Conservation (phyloP, 495 filamentous ascomycete species). For the Annulohypoxylon bovei region DNA sequence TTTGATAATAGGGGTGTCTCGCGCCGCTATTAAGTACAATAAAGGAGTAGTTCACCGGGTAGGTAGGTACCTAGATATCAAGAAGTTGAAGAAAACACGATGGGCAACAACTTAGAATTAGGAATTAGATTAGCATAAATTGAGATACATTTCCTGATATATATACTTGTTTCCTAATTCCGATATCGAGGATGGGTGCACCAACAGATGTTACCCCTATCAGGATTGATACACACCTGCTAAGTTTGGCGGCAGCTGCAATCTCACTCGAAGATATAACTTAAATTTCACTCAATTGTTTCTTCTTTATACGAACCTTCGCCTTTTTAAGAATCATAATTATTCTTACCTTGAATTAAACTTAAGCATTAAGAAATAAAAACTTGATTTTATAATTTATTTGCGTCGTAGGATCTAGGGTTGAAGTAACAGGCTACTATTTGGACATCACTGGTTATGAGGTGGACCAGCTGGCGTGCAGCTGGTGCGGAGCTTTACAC, state of each 20-base stretch:
- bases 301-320: too few species aligned
- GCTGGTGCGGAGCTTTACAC: not conserved
- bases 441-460: not conserved
- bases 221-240: not conserved
- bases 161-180: not conserved
- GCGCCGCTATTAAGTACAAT: not conserved
- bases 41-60: not conserved
- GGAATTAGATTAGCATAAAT: not conserved
- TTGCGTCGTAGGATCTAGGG: too few species aligned
- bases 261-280: not conserved
- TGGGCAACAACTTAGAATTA: not conserved
- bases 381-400: too few species aligned
- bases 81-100: not conserved
- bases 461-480: not conserved
- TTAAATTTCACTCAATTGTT: too few species aligned
- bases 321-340: too few species aligned
- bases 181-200: not conserved
- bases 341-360: too few species aligned
- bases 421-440: too few species aligned
- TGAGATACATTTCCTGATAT: not conserved
- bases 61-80: not conserved
- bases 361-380: too few species aligned
- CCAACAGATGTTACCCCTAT: not conserved
- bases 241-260: not conserved
- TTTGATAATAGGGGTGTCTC: slow-evolving; percentile 2